Evolutionary conservation across 192 early-diverging fungal species (phyloP).

Genomic region (Backusella tarrabulga): DNA sequence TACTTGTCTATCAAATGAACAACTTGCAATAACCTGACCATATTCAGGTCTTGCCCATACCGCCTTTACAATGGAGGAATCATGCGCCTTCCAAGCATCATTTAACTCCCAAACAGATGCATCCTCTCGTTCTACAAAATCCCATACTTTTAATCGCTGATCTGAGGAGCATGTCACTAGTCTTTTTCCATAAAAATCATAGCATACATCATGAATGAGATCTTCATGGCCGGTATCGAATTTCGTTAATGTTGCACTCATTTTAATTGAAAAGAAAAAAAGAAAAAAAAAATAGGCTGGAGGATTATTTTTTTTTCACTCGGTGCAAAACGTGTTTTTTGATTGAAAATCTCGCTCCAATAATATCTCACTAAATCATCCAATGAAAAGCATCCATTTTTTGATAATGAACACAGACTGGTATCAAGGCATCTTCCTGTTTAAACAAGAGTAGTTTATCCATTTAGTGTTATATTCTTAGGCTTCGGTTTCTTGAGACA

Average conservation of each 20-base stretch:
- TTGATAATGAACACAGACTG: too few species aligned
- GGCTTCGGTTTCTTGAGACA: too few species aligned
- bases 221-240: conserved; percentile 86
- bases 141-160: conserved; percentile 94
- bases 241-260: conserved; percentile 45
- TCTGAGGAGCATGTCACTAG: conserved; percentile 92
- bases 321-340: neutral
- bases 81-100: conserved; percentile 87
- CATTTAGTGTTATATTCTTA: too few species aligned
- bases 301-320: neutral
- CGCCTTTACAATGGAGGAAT: conserved; percentile 81
- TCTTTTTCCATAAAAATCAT: conserved; percentile 92
- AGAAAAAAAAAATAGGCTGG: neutral
- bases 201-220: conserved; percentile 89
- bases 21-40: conserved; percentile 86
- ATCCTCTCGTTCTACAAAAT: conserved; percentile 56
- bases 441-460: too few species aligned
- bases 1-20: conserved; percentile 89
- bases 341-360: neutral
- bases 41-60: conserved; percentile 98
- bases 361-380: too few species aligned
- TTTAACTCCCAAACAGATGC: conserved; percentile 72
- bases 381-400: too few species aligned
- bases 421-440: too few species aligned
- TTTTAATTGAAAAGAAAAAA: conserved; percentile 16